These are phyloP conservation scores for Thymus quinquecostatus DNA, from an alignment of 257 asterid species.

Conservation along the genomic window DNA sequence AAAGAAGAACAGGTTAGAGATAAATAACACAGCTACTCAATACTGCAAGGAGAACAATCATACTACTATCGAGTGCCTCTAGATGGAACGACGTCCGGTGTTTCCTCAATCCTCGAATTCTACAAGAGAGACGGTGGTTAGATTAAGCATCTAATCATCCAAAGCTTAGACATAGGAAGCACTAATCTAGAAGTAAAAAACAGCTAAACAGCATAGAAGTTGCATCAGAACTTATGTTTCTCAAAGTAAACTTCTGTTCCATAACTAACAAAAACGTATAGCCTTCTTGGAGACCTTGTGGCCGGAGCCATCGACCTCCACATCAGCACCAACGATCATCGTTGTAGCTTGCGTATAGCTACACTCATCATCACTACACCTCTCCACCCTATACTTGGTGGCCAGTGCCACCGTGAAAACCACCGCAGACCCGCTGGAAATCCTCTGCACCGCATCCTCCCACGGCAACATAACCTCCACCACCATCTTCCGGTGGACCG, in stretches of 20 bases:
- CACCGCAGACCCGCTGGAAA: conserved; percentile 24
- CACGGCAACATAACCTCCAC: conserved; percentile 30
- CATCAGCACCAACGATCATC: conserved; percentile 15
- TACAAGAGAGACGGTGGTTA: neutral
- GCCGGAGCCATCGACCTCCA: conserved; percentile 28
- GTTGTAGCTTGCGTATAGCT: neutral
- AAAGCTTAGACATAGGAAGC: neutral
- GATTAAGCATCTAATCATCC: neutral
- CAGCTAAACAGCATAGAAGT: neutral
- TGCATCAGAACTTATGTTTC: neutral
- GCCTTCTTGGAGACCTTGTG: conserved; percentile 2
- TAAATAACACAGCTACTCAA: neutral
- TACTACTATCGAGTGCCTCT: neutral
- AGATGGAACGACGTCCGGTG: neutral
- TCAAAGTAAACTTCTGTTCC: too few species aligned
- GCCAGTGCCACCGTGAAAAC: conserved; percentile 22
- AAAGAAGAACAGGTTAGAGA: neutral
- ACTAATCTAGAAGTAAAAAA: neutral
- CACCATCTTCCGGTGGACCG: conserved; percentile 7
- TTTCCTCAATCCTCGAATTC: neutral
- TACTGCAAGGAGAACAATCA: neutral
- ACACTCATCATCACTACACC: neutral
- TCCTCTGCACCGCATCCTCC: conserved; percentile 25
- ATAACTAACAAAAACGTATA: too few species aligned
- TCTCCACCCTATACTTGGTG: conserved; percentile 23